Percentiles rank a stretch among this genome's conserved stretches.
Evolutionary conservation across 805 yeast species (phyloP).

Genomic region (Pichia eremophila): DNA sequence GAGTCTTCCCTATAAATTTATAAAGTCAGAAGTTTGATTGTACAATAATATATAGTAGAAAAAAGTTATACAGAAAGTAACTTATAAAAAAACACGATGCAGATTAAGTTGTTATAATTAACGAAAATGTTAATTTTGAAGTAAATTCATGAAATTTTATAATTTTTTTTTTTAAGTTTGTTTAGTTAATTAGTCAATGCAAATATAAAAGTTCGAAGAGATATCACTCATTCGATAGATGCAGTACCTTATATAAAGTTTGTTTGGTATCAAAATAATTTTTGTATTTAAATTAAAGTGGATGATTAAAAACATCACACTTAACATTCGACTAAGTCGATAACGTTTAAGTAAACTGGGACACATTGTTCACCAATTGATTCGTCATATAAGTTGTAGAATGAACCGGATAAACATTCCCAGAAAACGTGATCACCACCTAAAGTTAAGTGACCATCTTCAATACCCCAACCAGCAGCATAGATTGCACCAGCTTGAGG

Average conservation of each 20-base stretch:
- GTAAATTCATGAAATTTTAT: no score
- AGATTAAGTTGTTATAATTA: no score
- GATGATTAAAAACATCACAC: neutral
- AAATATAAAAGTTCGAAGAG: neutral
- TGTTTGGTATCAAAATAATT: neutral
- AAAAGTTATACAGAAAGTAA: no score
- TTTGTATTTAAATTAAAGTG: neutral
- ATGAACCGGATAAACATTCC: conserved; percentile 47
- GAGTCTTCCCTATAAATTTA: no score
- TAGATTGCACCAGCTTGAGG: conserved; percentile 51
- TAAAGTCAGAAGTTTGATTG: no score
- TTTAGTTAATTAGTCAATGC: neutral
- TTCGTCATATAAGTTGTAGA: conserved; percentile 50
- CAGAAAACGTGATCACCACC: conserved; percentile 40
- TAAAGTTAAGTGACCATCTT: conserved; percentile 40
- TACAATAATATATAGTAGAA: neutral
- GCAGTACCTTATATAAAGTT: neutral
- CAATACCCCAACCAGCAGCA: conserved; percentile 44
- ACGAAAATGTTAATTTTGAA: no score
- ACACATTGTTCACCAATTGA: conserved; percentile 37
- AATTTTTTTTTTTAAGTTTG: no score
- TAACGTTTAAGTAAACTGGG: conserved; percentile 34
- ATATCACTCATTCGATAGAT: neutral
- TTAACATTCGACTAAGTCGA: conserved; percentile 32
- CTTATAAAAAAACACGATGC: no score